phyloP scores from a whole-genome alignment of 2,329 filamentous ascomycete species.

The Beauveria rudraprayagi region DNA sequence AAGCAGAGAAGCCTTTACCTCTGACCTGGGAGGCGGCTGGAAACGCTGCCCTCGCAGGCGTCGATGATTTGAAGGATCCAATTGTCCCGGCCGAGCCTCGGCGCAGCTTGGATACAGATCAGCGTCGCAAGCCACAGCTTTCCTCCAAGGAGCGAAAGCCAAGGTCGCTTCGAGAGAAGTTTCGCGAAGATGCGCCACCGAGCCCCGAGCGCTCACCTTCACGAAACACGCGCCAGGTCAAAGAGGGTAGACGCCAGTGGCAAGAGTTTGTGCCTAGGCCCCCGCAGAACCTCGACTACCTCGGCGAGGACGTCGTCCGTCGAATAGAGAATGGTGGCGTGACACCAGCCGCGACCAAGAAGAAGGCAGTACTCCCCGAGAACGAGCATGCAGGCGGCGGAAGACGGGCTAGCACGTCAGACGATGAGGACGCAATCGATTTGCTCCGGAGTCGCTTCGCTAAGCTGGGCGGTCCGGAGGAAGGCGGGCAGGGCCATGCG shows the following conservation, averaged over 20 bases:
- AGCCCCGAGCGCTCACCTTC: not conserved
- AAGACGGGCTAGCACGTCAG: not conserved
- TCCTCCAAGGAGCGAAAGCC: not conserved
- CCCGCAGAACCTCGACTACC: constrained; percentile 29
- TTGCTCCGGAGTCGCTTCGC: constrained; percentile 38
- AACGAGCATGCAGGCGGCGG: not conserved
- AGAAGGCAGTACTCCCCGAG: not conserved
- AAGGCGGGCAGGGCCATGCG: constrained; percentile 24
- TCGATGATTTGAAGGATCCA: not conserved
- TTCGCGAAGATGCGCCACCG: constrained; percentile 20
- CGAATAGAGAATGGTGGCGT: constrained; percentile 22
- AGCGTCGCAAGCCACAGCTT: not conserved
- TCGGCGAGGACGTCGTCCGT: constrained; percentile 25
- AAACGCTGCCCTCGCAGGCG: constrained; percentile 7
- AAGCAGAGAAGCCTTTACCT: constrained; percentile 17
- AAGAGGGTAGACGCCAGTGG: constrained; percentile 28
- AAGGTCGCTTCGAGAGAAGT: constrained; percentile 27
- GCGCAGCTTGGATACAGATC: constrained; percentile 21
- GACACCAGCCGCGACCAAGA: constrained; percentile 14
- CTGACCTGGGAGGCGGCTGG: constrained; percentile 23
- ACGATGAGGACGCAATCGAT: constrained; percentile 31
- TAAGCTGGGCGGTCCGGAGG: constrained; percentile 33
- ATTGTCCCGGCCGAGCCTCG: constrained; percentile 8
- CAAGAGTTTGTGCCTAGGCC: constrained; percentile 35
- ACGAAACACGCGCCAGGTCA: not conserved